phyloP scores from a whole-genome alignment of 140 eudicot species.

The Stevia rebaudiana region DNA sequence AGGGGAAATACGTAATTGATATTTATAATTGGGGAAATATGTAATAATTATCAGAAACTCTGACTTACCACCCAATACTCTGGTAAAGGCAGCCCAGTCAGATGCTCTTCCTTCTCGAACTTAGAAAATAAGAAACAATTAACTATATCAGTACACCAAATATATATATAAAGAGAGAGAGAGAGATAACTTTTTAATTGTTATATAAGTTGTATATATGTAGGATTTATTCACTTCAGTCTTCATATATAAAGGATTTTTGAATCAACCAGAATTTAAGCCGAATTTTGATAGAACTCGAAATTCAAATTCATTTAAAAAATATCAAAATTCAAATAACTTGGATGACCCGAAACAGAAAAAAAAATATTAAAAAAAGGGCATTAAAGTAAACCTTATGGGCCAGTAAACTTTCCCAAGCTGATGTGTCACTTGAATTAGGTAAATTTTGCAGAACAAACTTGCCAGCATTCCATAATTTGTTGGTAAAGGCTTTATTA shows the following conservation, averaged over 20 bases:
- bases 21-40: too few species aligned
- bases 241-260: too few species aligned
- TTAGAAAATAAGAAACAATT: slow-evolving; percentile 25
- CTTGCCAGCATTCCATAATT: slow-evolving; percentile 98
- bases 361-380: neutral
- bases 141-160: slow-evolving; percentile 21
- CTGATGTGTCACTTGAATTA: slow-evolving; percentile 51
- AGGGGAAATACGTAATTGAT: too few species aligned
- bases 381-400: slow-evolving; percentile 47
- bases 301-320: neutral
- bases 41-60: neutral
- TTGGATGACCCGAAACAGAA: neutral
- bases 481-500: slow-evolving; percentile 94
- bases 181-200: too few species aligned
- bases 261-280: too few species aligned
- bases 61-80: slow-evolving; percentile 96
- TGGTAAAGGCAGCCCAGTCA: slow-evolving; percentile 60
- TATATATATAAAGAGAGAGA: too few species aligned
- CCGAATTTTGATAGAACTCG: neutral
- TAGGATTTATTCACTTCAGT: too few species aligned
- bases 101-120: slow-evolving; percentile 62
- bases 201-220: too few species aligned
- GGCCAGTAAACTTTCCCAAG: slow-evolving; percentile 52
- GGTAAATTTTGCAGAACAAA: slow-evolving; percentile 91
- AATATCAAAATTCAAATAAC: neutral